Percentiles rank a stretch among this genome's conserved stretches.
Evolutionary conservation across 2,329 filamentous ascomycete genomes (phyloP).

Genomic region (Colletotrichum trifolii): DNA sequence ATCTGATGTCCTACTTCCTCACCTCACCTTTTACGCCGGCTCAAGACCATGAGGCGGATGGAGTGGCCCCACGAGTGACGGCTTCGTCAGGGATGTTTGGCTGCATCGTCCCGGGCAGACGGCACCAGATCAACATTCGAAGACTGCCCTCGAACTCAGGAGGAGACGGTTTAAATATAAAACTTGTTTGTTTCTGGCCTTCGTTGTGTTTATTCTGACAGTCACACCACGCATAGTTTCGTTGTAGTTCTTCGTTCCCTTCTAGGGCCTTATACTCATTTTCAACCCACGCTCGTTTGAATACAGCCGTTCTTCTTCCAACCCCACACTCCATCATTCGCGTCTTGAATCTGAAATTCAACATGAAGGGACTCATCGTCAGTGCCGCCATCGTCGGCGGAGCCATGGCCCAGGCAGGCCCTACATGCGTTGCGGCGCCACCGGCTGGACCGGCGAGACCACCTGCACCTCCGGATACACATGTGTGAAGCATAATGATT

Average conservation of each 20-base stretch:
- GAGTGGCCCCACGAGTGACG: conserved; percentile 22
- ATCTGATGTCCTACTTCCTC: neutral
- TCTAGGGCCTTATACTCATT: conserved; percentile 1
- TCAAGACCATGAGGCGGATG: conserved; percentile 11
- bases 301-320: conserved; percentile 23
- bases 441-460: too few relatives aligned
- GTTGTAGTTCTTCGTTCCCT: too few relatives aligned
- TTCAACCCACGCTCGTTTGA: neutral
- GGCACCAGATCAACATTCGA: conserved; percentile 9
- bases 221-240: too few relatives aligned
- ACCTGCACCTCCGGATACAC: too few relatives aligned
- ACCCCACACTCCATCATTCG: neutral
- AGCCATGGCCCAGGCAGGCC: too few relatives aligned
- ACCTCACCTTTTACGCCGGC: neutral
- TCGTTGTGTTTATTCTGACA: neutral
- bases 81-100: conserved; percentile 13
- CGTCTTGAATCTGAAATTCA: conserved; percentile 27
- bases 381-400: too few relatives aligned
- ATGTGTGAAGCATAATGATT: too few relatives aligned
- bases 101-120: conserved; percentile 20
- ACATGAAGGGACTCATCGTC: too few relatives aligned
- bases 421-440: too few relatives aligned
- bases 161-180: neutral
- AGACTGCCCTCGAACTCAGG: neutral
- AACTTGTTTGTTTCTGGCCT: conserved; percentile 16